Evolutionary conservation across 768 basidiomycete species (phyloP), one percentile per base, ranked within the genome.

Genomic region (Auricularia cornea): DNA sequence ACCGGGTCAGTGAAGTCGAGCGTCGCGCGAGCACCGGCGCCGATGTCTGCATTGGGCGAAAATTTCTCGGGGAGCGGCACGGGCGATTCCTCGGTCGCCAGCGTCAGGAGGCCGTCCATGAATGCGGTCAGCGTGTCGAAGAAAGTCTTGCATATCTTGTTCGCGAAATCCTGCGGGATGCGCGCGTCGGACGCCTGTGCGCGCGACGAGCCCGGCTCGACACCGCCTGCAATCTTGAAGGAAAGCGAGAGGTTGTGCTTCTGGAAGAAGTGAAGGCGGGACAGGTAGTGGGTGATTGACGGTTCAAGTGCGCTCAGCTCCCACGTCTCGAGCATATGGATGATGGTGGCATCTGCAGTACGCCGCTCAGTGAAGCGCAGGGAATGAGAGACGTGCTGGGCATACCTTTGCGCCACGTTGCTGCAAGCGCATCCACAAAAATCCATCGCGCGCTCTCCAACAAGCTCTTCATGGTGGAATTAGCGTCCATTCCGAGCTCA

Each of bases 281-380:
- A 76, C 41, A 95, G 81, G 68, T 90, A 93, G 60, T 83, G 79
- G 0, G 93, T 94, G 2, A 85, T 83, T 59, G 84, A 84, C 2
- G 84, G 79, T 62, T 87, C 84, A 2, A 77, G 75, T 2, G 84
- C 77, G 64, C 84, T 87, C 0, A 84, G 78, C 2, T 80, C 75
- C 94, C 95, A 98, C n/a, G 83, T 84, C 70, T 99, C 97, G 30
- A 98, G 81, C 62, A 85, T 78, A 73, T 92, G 88, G 69, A 98
- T 88, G 26, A 87, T 72, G 64, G 84, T 84, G 1, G 95, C 86
- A 72, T 99, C 96, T 97, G 68, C 6, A 59, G 59, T 8, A 14
- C 35, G 35, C 35, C 63, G 20, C 20, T 48, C 44, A 48, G 44
- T 12, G 10, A 14, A 20, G 20, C 10, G 11, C 11, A 48, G 44